phyloP scores from a whole-genome alignment of 148 eudicot genomes.

The Chenopodium formosanum region DNA sequence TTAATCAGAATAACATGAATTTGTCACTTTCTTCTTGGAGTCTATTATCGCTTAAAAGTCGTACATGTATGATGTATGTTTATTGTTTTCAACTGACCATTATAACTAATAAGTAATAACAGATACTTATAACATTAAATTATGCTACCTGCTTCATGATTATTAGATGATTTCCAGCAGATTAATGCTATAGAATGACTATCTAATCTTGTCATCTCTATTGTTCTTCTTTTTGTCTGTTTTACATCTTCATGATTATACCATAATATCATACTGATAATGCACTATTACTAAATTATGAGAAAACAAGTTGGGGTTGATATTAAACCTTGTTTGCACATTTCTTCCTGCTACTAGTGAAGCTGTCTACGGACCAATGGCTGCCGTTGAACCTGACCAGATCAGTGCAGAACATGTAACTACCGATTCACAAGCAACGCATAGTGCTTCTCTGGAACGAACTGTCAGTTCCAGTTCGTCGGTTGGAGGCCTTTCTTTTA shows the following conservation, averaged over 20 bases:
- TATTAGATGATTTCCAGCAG: too few relatives aligned
- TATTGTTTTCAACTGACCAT: too few relatives aligned
- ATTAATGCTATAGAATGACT: not conserved
- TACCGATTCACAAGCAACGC: constrained; percentile 30
- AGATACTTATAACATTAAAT: too few relatives aligned
- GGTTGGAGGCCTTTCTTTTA: too few relatives aligned
- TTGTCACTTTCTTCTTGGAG: too few relatives aligned
- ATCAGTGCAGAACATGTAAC: constrained; percentile 38
- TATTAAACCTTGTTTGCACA: not conserved
- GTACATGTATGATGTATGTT: too few relatives aligned
- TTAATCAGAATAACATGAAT: too few relatives aligned
- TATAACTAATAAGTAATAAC: too few relatives aligned
- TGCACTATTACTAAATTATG: not conserved
- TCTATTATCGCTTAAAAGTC: too few relatives aligned
- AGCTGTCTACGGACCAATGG: constrained; percentile 3
- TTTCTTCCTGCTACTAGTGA: constrained; percentile 1
- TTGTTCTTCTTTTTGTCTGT: not conserved
- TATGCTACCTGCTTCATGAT: too few relatives aligned
- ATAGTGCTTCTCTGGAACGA: constrained; percentile 31
- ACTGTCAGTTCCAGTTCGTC: constrained; percentile 29
- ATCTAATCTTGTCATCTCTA: not conserved
- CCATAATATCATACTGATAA: not conserved
- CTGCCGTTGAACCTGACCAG: constrained; percentile 12
- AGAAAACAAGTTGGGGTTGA: not conserved
- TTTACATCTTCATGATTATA: not conserved